Evolutionary conservation across 148 eudicot species (phyloP), one percentile per base, ranked within the genome.

Genomic region (Fagopyrum homotropicum): DNA sequence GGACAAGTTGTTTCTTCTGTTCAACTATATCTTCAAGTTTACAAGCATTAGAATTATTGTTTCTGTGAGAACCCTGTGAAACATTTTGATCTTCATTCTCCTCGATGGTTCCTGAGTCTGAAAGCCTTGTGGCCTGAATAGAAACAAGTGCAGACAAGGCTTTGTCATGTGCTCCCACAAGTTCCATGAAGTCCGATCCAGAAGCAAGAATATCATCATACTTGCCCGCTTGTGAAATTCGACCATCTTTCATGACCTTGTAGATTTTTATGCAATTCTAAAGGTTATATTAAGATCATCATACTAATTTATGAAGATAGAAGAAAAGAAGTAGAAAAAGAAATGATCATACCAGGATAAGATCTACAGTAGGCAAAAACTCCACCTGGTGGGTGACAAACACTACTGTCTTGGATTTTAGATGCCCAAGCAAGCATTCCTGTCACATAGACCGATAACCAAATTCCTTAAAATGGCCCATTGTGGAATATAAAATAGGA

Each of bases 181-280:
- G 86, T 69, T 77, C 83, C 74, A 54, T 76, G 73, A 84, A 86
- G 75, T 84, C 85, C 12, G 78, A 82, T 45, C 89, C 89, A 10
- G 81, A 75, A 55, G 75, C 22, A 52, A 84, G 87, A 56, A 86
- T 80, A 61, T 86, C 87, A 40, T 76, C 74, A 83, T 84, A 86
- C 72, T 84, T 86, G 49, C 89, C 87, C 26, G 85, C 84, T 81
- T 86, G 83, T 61, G 77, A 8, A 49, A 84, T 86, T 46, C 73
- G 56, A 17, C 89, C 87, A 16, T 84, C 84, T 82, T 84, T 86
- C 89, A 84, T 80, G 55, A 84, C 89, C 87, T 86, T 54, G n/a
- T 1, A 72, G 29, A 68, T 17, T 29, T n/a, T 35, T n/a, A 76
- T 11, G 26, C 7, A 43, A 26, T 47, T 60, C 12, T 76, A 59